Evolutionary conservation across 1,284 basidiomycete genomes (phyloP).

Genomic region (Erythrobasidium hasegawianum): DNA sequence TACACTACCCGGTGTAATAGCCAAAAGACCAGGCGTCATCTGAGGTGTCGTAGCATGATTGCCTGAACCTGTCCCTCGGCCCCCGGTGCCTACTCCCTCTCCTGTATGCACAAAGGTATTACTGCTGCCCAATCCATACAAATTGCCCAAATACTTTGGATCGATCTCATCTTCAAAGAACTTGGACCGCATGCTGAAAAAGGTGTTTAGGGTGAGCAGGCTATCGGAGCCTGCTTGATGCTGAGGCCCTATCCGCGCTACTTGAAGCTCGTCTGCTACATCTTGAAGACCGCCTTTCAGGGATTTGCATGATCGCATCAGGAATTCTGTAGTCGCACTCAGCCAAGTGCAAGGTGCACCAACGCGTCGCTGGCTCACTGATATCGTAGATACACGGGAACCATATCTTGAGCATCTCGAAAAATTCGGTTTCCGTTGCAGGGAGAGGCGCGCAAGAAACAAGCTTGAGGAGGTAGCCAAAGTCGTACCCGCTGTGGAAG

Average conservation of each 20-base stretch:
- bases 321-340: no score
- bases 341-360: no score
- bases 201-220: slow-evolving; percentile 83
- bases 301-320: slow-evolving; percentile 83
- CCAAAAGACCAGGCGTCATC: slow-evolving; percentile 3
- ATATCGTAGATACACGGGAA: slow-evolving; percentile 97
- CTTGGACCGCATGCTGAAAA: slow-evolving; percentile 89
- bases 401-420: slow-evolving; percentile 82
- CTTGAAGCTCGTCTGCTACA: slow-evolving; percentile 87
- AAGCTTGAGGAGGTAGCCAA: slow-evolving; percentile 96
- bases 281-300: slow-evolving; percentile 93
- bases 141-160: slow-evolving; percentile 31
- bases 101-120: slow-evolving; percentile 14
- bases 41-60: slow-evolving; percentile 10
- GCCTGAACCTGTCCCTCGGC: neutral
- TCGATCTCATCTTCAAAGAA: slow-evolving; percentile 79
- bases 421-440: slow-evolving; percentile 83
- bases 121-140: slow-evolving; percentile 36
- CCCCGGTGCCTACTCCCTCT: neutral
- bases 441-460: slow-evolving; percentile 85
- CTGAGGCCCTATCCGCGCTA: slow-evolving; percentile 84
- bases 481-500: slow-evolving; percentile 98
- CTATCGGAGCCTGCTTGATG: slow-evolving; percentile 97
- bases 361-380: no score
- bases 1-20: slow-evolving; percentile 16